These are phyloP conservation scores for Fusarium graminum DNA, from an alignment of 2,329 filamentous ascomycete species.

Conservation along the genomic window DNA sequence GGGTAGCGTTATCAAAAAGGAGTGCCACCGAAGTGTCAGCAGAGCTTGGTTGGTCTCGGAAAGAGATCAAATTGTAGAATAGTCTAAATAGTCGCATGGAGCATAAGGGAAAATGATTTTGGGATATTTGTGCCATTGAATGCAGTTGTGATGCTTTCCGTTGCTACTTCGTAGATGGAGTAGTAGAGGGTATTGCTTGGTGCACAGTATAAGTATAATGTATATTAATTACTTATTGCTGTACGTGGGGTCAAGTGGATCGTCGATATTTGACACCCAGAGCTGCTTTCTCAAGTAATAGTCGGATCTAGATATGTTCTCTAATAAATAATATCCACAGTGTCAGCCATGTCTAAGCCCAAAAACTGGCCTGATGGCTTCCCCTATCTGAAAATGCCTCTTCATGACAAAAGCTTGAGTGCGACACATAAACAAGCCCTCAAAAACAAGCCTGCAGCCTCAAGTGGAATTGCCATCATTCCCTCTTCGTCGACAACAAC, in stretches of 20 bases:
- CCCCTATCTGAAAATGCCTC: constrained; percentile 65
- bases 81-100: constrained; percentile 43
- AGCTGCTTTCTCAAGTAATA: background rate
- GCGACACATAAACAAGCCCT: constrained; percentile 58
- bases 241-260: constrained; percentile 4
- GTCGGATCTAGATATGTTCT: background rate
- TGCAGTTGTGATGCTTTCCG: background rate
- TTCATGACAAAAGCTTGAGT: constrained; percentile 62
- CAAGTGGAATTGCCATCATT: constrained; percentile 43
- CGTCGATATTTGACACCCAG: background rate
- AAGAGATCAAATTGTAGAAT: constrained; percentile 45
- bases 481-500: constrained; percentile 54
- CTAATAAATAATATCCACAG: background rate
- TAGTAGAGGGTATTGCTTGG: background rate
- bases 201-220: too few relatives aligned
- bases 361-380: constrained; percentile 70
- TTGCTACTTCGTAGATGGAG: background rate
- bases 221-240: background rate
- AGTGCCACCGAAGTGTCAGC: constrained; percentile 14
- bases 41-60: constrained; percentile 25
- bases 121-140: background rate
- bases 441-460: constrained; percentile 48
- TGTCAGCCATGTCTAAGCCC: constrained; percentile 56
- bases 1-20: constrained; percentile 19
- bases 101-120: constrained; percentile 14